A percentile compares a stretch with the other conserved stretches of the same genome.
Evolutionary conservation across 192 early-diverging fungal genomes (phyloP).

Genomic region (Geranomyces michiganensis): DNA sequence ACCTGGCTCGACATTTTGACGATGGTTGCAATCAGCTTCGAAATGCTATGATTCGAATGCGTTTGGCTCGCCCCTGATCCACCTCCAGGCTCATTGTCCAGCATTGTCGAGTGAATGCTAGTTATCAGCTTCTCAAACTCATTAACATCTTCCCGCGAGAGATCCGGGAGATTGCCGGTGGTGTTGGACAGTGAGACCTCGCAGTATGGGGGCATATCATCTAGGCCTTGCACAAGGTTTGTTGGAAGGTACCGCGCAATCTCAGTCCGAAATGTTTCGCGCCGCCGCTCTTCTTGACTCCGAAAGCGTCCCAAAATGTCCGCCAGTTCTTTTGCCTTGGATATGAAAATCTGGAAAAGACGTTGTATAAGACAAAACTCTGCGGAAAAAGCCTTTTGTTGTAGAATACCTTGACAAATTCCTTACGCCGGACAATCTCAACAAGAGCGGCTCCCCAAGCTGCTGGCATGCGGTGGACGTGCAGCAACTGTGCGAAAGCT

Average conservation of each 20-base stretch:
- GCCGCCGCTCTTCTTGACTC: slow-evolving; percentile 38
- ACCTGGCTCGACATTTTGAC: slow-evolving; percentile 51
- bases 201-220: slow-evolving; percentile 45
- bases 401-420: slow-evolving; percentile 39
- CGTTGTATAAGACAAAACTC: neutral
- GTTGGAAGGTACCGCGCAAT: slow-evolving; percentile 49
- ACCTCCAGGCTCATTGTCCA: slow-evolving; percentile 33
- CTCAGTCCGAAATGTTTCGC: slow-evolving; percentile 48
- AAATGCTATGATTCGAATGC: slow-evolving; percentile 38
- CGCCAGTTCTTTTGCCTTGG: slow-evolving; percentile 47
- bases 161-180: slow-evolving; percentile 42
- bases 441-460: slow-evolving; percentile 54
- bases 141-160: slow-evolving; percentile 41
- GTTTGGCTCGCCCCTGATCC: slow-evolving; percentile 16
- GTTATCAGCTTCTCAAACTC: slow-evolving; percentile 50
- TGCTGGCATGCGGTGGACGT: slow-evolving; percentile 57
- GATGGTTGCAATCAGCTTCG: slow-evolving; percentile 53
- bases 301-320: slow-evolving; percentile 39
- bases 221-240: slow-evolving; percentile 41
- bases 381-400: neutral
- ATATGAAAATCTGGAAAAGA: slow-evolving; percentile 33
- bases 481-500: slow-evolving; percentile 51
- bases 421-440: slow-evolving; percentile 54
- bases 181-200: slow-evolving; percentile 45
- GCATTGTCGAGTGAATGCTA: slow-evolving; percentile 40